Evolutionary conservation across 352 stramenopile species (phyloP).

Genomic region (Pythium aristosporum): DNA sequence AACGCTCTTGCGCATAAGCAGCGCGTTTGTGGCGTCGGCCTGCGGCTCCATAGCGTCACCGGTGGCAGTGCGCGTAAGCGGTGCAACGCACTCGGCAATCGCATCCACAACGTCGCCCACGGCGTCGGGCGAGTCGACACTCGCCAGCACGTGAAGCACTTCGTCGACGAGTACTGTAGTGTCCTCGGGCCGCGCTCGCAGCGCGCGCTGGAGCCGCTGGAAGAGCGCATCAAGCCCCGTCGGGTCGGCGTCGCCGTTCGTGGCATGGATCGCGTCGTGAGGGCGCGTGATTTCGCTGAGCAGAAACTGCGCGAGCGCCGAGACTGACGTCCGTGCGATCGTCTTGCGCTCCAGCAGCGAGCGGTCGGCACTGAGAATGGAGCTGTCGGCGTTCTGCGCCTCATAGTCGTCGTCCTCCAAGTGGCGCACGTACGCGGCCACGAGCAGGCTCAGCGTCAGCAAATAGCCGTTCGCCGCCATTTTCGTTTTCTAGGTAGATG

Average conservation of each 20-base stretch:
- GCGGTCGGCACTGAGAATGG: constrained; percentile 19
- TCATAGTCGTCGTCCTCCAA: constrained; percentile 26
- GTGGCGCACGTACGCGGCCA: constrained; percentile 30
- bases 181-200: constrained; percentile 33
- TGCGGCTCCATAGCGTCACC: constrained; percentile 34
- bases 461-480: constrained; percentile 28
- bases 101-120: constrained; percentile 66
- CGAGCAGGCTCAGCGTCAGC: constrained; percentile 27
- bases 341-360: constrained; percentile 25
- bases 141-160: constrained; percentile 49
- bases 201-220: constrained; percentile 38
- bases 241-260: background rate
- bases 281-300: constrained; percentile 55
- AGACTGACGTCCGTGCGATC: constrained; percentile 34
- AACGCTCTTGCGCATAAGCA: constrained; percentile 51
- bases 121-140: constrained; percentile 61
- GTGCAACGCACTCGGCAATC: constrained; percentile 58
- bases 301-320: constrained; percentile 53
- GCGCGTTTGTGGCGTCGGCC: constrained; percentile 45
- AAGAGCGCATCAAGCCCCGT: constrained; percentile 48
- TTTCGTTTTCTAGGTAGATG: background rate
- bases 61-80: constrained; percentile 27
- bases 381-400: constrained; percentile 17
- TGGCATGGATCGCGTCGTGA: constrained; percentile 1
- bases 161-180: constrained; percentile 45